Evolutionary conservation across 2,329 filamentous ascomycete species (phyloP), one percentile per base, ranked within the genome.

Genomic region (Dactylellina parvicollis): DNA sequence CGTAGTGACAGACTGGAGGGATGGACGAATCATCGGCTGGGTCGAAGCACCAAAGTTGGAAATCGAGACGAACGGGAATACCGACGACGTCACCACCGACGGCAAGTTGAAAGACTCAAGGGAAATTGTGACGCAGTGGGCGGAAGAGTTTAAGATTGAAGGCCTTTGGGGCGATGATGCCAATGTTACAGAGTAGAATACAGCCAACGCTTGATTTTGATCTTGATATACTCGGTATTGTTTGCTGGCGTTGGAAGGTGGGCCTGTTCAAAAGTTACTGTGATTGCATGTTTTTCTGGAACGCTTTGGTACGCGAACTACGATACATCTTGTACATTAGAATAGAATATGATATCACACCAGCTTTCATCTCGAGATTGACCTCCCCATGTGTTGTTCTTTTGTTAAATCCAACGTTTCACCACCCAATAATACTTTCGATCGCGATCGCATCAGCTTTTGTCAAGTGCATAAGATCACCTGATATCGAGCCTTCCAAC

Each of bases 1-100:
- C 0, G 93, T 99, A 64, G 88, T 99, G 67, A 95, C 89, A n/a
- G 95, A 99, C 83, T 96, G 95, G 92, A 87, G 95, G 77, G 94
- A 98, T 80, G 94, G 93, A 24, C 88, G 95, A 57, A 96, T 99
- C 78, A 92, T 96, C 82, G 93, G 93, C 66, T 96, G 93, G 93
- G 87, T 89, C 50, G 90, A 92, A 77, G 86, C 92, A 1, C 92
- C 93, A 5, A 85, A 86, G 34, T 81, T 92, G 71, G 82, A 86
- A 16, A 85, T 90, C 47, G 84, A 84, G n/a, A 78, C 80, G 18
- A 79, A 80, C 46, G 64, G 76, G 75, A 78, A 38, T 32, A 80
- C 81, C 46, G 79, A 81, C 75, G 79, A 80, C 47, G 78, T 79
- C 28, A 75, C 74, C 8, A 81, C 84, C 72, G 81, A 84, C 59